These are phyloP conservation scores for Metschnikowia noctiluminum DNA, from an alignment of 805 yeast genomes.

Conservation along the genomic window DNA sequence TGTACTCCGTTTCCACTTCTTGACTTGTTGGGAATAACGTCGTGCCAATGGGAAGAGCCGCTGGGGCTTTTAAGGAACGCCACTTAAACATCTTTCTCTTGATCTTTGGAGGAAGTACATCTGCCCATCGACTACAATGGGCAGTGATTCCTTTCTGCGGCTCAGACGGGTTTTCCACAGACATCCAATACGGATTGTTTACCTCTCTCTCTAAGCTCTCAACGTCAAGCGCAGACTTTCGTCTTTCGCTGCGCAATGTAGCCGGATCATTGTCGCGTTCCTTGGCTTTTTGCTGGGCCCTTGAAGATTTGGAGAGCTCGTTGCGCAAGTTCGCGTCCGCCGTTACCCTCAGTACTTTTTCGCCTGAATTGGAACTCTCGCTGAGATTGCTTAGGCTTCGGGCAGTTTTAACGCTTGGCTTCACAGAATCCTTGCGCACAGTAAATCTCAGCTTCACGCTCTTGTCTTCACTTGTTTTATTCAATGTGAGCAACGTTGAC, in stretches of 20 bases:
- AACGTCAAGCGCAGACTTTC: constrained; percentile 11
- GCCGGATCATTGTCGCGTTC: neutral
- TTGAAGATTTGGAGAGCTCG: constrained; percentile 1
- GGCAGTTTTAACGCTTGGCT: too few species aligned
- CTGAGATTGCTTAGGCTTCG: constrained; percentile 1
- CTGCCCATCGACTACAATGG: constrained; percentile 78
- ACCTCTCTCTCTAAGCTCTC: constrained; percentile 12
- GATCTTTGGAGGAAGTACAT: constrained; percentile 75
- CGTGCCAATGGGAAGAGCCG: constrained; percentile 82
- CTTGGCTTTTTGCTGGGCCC: neutral
- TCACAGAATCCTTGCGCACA: too few species aligned
- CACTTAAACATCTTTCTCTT: constrained; percentile 75
- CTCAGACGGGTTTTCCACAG: constrained; percentile 66
- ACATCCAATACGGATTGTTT: constrained; percentile 31
- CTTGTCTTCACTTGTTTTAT: constrained; percentile 21
- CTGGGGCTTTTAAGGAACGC: constrained; percentile 92
- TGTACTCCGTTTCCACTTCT: constrained; percentile 69
- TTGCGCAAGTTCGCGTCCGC: constrained; percentile 9
- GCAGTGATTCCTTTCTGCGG: constrained; percentile 25
- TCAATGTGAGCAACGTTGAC: constrained; percentile 35
- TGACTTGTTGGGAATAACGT: constrained; percentile 68
- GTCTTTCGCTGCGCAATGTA: constrained; percentile 5
- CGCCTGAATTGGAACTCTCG: constrained; percentile 1
- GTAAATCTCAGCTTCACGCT: neutral
- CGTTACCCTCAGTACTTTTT: constrained; percentile 5